Evolutionary conservation across 75 land plant genomes (phyloP).

Genomic region (Cupressus sempervirens): DNA sequence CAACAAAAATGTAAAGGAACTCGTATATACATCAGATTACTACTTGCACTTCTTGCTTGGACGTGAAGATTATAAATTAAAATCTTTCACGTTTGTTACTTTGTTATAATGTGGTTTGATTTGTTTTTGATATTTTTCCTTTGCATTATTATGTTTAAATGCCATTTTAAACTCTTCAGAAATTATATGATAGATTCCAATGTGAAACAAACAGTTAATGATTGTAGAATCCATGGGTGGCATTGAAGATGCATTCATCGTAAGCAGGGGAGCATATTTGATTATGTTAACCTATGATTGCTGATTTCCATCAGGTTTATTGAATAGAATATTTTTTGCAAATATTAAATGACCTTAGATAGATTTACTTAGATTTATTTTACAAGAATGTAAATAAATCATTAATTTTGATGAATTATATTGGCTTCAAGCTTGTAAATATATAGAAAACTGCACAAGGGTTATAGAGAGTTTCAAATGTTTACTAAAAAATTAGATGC

Average conservation of each 20-base stretch:
- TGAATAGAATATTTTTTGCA: neutral
- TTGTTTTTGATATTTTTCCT: no score
- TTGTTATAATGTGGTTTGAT: neutral
- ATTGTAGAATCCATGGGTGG: neutral
- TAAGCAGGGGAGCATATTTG: neutral
- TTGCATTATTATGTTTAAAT: neutral
- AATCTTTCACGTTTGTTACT: neutral
- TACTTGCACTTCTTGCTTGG: neutral
- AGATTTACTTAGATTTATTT: neutral
- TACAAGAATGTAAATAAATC: neutral
- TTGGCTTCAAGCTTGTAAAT: no score
- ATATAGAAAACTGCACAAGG: no score
- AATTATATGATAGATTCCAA: no score
- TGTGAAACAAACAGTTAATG: no score
- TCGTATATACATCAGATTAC: neutral
- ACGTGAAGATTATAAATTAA: no score
- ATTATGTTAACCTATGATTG: neutral
- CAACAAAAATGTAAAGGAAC: neutral
- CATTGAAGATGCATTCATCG: neutral
- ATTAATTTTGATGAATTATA: no score
- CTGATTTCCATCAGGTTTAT: neutral
- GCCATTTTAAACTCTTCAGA: neutral
- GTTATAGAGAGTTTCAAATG: no score
- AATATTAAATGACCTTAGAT: neutral
- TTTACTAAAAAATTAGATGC: no score